phyloP scores from a whole-genome alignment of 2,329 filamentous ascomycete species.

The Chalaropsis thielavioides region DNA sequence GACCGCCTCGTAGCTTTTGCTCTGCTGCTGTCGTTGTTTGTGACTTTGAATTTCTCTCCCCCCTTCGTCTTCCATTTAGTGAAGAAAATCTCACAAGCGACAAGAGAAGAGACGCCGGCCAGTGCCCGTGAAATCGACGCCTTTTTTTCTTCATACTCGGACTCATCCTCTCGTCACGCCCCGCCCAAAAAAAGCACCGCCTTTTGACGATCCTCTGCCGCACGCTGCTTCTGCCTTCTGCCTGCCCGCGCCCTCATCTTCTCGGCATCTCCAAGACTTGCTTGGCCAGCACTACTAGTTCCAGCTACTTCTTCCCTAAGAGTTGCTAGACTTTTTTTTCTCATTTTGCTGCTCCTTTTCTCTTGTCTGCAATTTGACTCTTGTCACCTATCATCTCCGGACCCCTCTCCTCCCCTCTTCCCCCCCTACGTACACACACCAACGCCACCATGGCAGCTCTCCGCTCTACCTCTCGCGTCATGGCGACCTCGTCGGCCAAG shows the following conservation, averaged over 20 bases:
- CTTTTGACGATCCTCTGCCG: constrained; percentile 4
- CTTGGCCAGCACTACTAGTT: not conserved
- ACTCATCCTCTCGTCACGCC: not conserved
- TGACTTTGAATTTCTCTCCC: not conserved
- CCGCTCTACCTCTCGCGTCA: constrained; percentile 41
- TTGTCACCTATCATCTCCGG: constrained; percentile 4
- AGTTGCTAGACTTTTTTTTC: not conserved
- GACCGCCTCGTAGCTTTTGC: not conserved
- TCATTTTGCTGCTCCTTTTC: not conserved
- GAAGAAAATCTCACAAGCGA: not conserved
- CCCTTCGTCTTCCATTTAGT: not conserved
- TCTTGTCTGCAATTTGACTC: not conserved
- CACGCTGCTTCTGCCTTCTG: not conserved
- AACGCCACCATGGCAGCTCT: constrained; percentile 42
- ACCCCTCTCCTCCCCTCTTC: not conserved
- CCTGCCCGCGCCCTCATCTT: not conserved
- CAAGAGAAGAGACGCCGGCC: not conserved
- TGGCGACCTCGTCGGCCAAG: constrained; percentile 32
- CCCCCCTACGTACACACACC: not conserved
- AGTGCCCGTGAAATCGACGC: not conserved
- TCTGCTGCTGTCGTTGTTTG: not conserved
- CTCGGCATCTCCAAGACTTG: not conserved
- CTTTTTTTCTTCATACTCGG: not conserved
- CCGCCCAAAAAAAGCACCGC: not conserved
- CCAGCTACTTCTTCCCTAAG: constrained; percentile 7